These are phyloP conservation scores for Yamadazyma sp. DNA, from an alignment of 805 yeast species.

Conservation along the genomic window DNA sequence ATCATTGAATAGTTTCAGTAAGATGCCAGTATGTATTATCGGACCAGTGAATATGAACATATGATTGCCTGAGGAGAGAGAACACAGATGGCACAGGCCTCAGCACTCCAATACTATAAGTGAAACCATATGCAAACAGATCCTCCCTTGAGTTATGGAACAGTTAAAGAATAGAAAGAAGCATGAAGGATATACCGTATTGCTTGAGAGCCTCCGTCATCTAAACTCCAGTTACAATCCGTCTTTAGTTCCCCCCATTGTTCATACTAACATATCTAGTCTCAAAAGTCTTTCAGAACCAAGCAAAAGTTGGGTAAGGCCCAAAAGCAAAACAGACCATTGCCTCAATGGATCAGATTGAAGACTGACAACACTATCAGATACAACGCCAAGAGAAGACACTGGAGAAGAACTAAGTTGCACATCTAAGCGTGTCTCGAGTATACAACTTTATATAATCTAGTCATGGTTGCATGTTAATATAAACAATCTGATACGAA, in stretches of 20 bases:
- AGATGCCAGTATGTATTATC: slow-evolving; percentile 16
- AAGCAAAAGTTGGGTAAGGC: slow-evolving; percentile 99
- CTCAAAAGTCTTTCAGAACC: slow-evolving; percentile 93
- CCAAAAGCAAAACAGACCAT: slow-evolving; percentile 98
- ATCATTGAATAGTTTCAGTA: slow-evolving; percentile 6
- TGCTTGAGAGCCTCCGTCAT: no score
- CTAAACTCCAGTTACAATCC: no score
- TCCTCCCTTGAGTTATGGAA: no score
- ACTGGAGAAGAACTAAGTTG: slow-evolving; percentile 99
- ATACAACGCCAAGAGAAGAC: slow-evolving; percentile 99
- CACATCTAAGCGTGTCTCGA: slow-evolving; percentile 61
- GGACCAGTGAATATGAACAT: no score
- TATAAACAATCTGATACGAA: slow-evolving; percentile 8
- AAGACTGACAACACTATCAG: slow-evolving; percentile 97
- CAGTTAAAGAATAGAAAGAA: no score
- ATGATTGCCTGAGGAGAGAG: no score
- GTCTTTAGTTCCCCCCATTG: no score
- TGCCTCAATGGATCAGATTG: slow-evolving; percentile 99
- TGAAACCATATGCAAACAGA: no score
- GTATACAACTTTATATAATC: slow-evolving; percentile 8
- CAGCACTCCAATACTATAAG: no score
- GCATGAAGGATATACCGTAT: no score
- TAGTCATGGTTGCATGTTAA: slow-evolving; percentile 13
- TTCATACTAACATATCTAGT: slow-evolving; percentile 52
- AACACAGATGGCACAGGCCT: no score